Base-by-base conservation (phyloP, 139 green algal genomes). In the Chlorella sorokiniana region DNA sequence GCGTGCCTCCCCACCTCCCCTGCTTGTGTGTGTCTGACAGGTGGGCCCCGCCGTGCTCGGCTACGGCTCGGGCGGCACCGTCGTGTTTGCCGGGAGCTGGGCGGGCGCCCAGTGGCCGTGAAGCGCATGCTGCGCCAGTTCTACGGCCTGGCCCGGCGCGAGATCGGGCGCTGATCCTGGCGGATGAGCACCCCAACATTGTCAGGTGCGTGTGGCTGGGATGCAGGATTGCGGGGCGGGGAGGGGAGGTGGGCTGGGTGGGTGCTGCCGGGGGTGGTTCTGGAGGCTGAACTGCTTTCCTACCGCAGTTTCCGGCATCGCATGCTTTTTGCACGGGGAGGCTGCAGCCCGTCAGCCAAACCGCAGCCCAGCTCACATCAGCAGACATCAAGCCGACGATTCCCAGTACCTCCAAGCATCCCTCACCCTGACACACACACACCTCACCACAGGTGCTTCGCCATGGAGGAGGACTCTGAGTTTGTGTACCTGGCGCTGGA, bases 401-500 rank as follows among this genome's bases (percentile, higher is more conserved):
- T n/a, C n/a, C n/a, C n/a, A n/a, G n/a, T n/a, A n/a, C n/a, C n/a
- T n/a, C n/a, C n/a, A n/a, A n/a, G n/a, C n/a, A n/a, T n/a, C n/a
- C n/a, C n/a, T n/a, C n/a, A n/a, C n/a, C n/a, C n/a, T n/a, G n/a
- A n/a, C n/a, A n/a, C n/a, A n/a, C n/a, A 33, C 56, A 10, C 18
- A 33, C n/a, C 6, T 59, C 56, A 33, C 18, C 22, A 31, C 77
- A 84, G 85, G 29, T 98, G 92, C 86, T 99, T 98, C 88, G 96
- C 95, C 7, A 94, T 99, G 94, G 97, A 99, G 86, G 93, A 98
- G 84, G 97, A 99, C 88, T 76, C 71, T 2, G 91, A 98, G 87
- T 99, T 99, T 87, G 90, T 98, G 35, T 99, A 99, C 88, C 87
- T 99, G 59, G 97, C 97, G 11, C 88, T 99, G 64, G 97, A 99